These are phyloP conservation scores for Penicillium cataractarum DNA, from an alignment of 495 filamentous ascomycete species.

Conservation along the genomic window DNA sequence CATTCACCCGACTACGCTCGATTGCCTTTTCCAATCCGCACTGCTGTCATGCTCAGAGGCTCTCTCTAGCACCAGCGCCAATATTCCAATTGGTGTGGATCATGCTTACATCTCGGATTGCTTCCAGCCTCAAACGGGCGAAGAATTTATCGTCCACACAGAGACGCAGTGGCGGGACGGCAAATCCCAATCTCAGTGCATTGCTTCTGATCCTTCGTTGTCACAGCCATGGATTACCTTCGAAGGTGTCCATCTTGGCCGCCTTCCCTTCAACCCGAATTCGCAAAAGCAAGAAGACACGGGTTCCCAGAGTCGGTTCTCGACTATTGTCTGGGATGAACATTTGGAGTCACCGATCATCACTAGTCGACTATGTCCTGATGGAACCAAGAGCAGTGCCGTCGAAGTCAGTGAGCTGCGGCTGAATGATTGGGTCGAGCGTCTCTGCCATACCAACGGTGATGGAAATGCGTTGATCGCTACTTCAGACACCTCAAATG, in stretches of 20 bases:
- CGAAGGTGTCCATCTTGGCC: slow-evolving; percentile 29
- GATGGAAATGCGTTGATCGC: slow-evolving; percentile 18
- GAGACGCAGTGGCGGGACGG: slow-evolving; percentile 22
- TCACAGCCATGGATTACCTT: slow-evolving; percentile 25
- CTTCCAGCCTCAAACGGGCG: slow-evolving; percentile 20
- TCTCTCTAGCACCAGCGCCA: slow-evolving; percentile 20
- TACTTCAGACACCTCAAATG: slow-evolving; percentile 7
- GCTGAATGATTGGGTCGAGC: slow-evolving; percentile 23
- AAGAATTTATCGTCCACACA: slow-evolving; percentile 25
- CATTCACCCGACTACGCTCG: slow-evolving; percentile 41
- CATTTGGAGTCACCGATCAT: slow-evolving; percentile 25
- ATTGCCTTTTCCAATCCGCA: slow-evolving; percentile 37
- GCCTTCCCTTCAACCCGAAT: slow-evolving; percentile 25
- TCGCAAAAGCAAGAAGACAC: slow-evolving; percentile 18
- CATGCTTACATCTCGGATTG: slow-evolving; percentile 23
- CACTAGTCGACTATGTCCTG: not conserved
- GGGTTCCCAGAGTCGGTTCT: slow-evolving; percentile 20
- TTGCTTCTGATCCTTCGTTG: slow-evolving; percentile 25
- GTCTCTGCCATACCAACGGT: slow-evolving; percentile 25
- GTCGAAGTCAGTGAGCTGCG: slow-evolving; percentile 15
- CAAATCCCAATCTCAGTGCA: slow-evolving; percentile 19
- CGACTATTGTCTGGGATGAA: slow-evolving; percentile 25
- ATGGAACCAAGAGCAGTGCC: slow-evolving; percentile 8
- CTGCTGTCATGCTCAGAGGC: slow-evolving; percentile 26
- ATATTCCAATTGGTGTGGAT: slow-evolving; percentile 31